These are phyloP conservation scores for Nicotiana rustica DNA, from an alignment of 305 asterid genomes.

Conservation along the genomic window DNA sequence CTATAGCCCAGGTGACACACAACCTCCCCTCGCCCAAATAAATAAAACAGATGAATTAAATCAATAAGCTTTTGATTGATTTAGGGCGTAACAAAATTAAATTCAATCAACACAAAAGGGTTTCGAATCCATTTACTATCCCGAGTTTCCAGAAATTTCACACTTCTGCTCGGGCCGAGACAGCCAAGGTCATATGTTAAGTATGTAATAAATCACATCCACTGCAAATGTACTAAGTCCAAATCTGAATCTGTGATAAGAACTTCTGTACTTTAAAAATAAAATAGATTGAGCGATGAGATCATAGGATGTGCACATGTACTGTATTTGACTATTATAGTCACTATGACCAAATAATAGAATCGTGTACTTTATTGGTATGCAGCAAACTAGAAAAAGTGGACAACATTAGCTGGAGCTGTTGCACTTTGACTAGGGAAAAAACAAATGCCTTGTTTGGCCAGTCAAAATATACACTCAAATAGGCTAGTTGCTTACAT, in stretches of 20 bases:
- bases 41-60: too few relatives aligned
- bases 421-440: conserved; percentile 22
- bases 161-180: too few relatives aligned
- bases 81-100: too few relatives aligned
- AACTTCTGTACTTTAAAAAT: not conserved
- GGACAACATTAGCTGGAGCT: conserved; percentile 32
- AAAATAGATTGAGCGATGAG: not conserved
- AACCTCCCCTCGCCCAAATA: too few relatives aligned
- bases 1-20: too few relatives aligned
- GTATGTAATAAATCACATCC: not conserved
- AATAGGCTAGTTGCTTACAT: not conserved
- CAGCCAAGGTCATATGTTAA: too few relatives aligned
- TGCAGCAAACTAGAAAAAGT: not conserved
- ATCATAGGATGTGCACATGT: conserved; percentile 28
- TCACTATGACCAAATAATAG: not conserved
- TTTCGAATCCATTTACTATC: too few relatives aligned
- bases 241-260: not conserved
- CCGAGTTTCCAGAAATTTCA: too few relatives aligned
- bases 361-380: not conserved
- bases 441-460: conserved; percentile 24
- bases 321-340: conserved; percentile 13
- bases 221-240: not conserved
- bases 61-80: too few relatives aligned
- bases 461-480: conserved; percentile 29
- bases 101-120: too few relatives aligned